Evolutionary conservation across 805 yeast genomes (phyloP).

Genomic region (Metschnikowia proteae): DNA sequence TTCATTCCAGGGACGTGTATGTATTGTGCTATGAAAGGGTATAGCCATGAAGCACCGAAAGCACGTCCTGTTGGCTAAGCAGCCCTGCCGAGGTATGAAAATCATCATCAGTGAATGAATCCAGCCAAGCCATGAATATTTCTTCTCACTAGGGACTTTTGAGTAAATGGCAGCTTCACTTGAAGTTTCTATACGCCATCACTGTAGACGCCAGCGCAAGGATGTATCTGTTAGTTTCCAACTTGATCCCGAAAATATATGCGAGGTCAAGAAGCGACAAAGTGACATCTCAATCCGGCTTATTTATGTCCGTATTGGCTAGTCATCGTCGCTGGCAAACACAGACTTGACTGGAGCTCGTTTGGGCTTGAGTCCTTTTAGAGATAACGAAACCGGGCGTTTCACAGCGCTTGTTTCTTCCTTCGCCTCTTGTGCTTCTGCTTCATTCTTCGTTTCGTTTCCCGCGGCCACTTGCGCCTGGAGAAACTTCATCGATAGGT

Average conservation of each 20-base stretch:
- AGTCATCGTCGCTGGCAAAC: conserved; percentile 9
- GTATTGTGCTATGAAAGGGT: conserved; percentile 60
- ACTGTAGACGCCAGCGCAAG: too few species aligned
- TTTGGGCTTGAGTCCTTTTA: conserved; percentile 12
- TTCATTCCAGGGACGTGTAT: conserved; percentile 59
- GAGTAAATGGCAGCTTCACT: too few species aligned
- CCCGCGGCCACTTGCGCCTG: conserved; percentile 16
- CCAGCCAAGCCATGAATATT: too few species aligned
- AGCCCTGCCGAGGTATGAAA: too few species aligned
- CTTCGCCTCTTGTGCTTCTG: not conserved
- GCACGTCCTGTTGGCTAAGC: too few species aligned
- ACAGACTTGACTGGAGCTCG: conserved; percentile 3
- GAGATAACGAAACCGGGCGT: conserved; percentile 11
- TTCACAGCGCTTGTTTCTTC: not conserved
- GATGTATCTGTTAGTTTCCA: too few species aligned
- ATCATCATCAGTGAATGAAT: too few species aligned
- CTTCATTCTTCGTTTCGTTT: conserved; percentile 2
- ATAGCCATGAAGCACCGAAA: not conserved
- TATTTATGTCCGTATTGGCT: not conserved
- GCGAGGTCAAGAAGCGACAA: too few species aligned
- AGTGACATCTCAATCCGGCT: too few species aligned
- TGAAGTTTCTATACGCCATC: too few species aligned
- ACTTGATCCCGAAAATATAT: too few species aligned
- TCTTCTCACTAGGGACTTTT: too few species aligned
- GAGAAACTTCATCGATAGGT: conserved; percentile 12